Evolutionary conservation across 495 filamentous ascomycete species (phyloP).

Genomic region (Hypoxylon crocopeplum): DNA sequence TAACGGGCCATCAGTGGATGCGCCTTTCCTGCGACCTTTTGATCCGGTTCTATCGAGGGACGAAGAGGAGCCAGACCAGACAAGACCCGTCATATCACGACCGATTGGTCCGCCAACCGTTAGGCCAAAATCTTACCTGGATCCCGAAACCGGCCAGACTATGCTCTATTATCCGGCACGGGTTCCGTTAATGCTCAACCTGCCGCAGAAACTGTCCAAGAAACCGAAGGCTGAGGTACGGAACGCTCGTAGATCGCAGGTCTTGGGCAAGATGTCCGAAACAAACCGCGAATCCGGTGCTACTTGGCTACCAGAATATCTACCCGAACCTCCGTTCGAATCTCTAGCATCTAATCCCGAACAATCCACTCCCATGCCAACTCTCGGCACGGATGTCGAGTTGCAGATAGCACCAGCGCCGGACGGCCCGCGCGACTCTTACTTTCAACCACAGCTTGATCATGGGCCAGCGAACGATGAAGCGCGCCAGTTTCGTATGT

Average conservation of each 20-base stretch:
- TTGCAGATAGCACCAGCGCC: not conserved
- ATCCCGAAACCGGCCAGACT: conserved; percentile 69
- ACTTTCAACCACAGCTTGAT: not conserved
- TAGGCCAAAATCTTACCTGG: conserved; percentile 65
- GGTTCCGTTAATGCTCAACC: conserved; percentile 89
- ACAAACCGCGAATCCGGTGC: conserved; percentile 40
- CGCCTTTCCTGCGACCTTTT: conserved; percentile 26
- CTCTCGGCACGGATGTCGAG: not conserved
- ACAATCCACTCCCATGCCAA: conserved; percentile 1
- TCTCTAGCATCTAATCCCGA: conserved; percentile 32
- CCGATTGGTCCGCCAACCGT: conserved; percentile 41
- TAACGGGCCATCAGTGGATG: conserved; percentile 25
- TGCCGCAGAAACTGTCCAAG: conserved; percentile 87
- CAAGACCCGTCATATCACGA: conserved; percentile 25
- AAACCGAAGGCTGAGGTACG: conserved; percentile 63
- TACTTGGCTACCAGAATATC: conserved; percentile 56
- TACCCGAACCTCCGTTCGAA: conserved; percentile 41
- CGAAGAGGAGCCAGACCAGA: conserved; percentile 22
- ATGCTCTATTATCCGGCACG: conserved; percentile 97
- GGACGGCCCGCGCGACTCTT: conserved; percentile 4
- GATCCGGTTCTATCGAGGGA: conserved; percentile 20
- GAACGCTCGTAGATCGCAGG: conserved; percentile 72
- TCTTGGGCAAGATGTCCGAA: conserved; percentile 56
- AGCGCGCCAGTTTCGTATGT: conserved; percentile 28
- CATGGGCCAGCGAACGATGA: conserved; percentile 13